phyloP scores from a whole-genome alignment of 768 basidiomycete species.

The Austroboletus festivus region DNA sequence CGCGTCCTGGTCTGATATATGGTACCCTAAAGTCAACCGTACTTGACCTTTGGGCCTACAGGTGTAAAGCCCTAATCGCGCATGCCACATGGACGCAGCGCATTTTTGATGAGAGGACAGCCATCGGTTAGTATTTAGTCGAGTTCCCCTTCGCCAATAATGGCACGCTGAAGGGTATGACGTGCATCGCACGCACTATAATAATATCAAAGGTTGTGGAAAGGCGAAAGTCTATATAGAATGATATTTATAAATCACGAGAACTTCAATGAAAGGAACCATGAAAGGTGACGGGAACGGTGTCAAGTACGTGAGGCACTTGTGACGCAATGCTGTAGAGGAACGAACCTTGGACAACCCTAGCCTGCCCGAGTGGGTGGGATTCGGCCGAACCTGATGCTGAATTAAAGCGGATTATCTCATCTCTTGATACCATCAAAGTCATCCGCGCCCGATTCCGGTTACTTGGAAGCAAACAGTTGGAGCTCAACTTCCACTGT shows the following conservation, averaged over 20 bases:
- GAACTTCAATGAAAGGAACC: no score
- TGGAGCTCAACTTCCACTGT: background rate
- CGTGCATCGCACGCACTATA: no score
- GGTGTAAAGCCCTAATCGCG: no score
- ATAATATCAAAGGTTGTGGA: background rate
- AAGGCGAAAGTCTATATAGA: background rate
- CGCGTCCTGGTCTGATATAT: background rate
- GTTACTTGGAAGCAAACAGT: conserved; percentile 11
- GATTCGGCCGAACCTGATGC: conserved; percentile 13
- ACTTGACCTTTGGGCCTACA: no score
- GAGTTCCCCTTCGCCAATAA: background rate
- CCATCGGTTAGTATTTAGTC: no score
- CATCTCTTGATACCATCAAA: background rate
- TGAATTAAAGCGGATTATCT: conserved; percentile 1
- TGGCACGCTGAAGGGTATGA: background rate
- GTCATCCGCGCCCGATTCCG: background rate
- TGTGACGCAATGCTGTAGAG: background rate
- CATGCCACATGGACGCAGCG: no score
- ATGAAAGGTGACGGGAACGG: no score
- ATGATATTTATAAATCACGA: background rate
- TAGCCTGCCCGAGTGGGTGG: background rate
- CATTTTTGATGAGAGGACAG: no score
- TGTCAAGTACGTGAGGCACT: background rate
- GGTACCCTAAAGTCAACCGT: no score
- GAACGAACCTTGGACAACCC: background rate